Evolutionary conservation across 257 asterid genomes (phyloP), one percentile per base, ranked within the genome.

Genomic region (Nicotiana paniculata): DNA sequence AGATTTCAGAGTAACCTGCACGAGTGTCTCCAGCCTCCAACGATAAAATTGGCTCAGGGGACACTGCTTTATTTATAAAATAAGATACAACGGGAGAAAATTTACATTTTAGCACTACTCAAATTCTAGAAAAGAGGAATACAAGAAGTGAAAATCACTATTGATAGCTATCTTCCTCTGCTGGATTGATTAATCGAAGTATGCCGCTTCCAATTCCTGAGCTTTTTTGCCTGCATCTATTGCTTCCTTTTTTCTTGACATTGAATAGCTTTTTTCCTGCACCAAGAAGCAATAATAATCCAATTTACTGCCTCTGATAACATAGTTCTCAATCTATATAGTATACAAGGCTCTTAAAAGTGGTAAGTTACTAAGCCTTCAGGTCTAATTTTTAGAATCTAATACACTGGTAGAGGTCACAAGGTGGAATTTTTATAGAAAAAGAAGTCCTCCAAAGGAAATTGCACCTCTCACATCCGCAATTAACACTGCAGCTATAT

Each of bases 181-280:
- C 81, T 70, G 30, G 51, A 43, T 43, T 43, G 69, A 24, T 67
- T 87, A 88, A 59, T 79, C 57, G 90, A 95, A 96, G 87, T 93
- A 90, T 77, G 89, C 26, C 63, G 83, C 89, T 84, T 90, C 95
- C 66, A 96, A 80, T 78, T 83, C 83, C 46, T 82, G 63, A 16
- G 97, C 98, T 86, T 82, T 93, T 85, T 87, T 83, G 69, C 95
- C 93, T 11, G 76, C 89, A 70, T 75, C 83, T 58, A 86, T 86
- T 61, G 97, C 91, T 85, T 94, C 99, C 30, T 84, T 90, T 72
- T 48, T 87, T 66, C 92, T 94, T 82, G 89, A 82, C 33, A 84
- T 83, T 9, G 75, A 26, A 79, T 87, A 85, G 69, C 93, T 91
- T 85, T 87, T 93, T 90, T 89, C 99, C 99, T 96, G 77, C 59